Evolutionary conservation across 306 rosid genomes (phyloP), one percentile per base, ranked within the genome.

Genomic region (Cucurbita pepo): DNA sequence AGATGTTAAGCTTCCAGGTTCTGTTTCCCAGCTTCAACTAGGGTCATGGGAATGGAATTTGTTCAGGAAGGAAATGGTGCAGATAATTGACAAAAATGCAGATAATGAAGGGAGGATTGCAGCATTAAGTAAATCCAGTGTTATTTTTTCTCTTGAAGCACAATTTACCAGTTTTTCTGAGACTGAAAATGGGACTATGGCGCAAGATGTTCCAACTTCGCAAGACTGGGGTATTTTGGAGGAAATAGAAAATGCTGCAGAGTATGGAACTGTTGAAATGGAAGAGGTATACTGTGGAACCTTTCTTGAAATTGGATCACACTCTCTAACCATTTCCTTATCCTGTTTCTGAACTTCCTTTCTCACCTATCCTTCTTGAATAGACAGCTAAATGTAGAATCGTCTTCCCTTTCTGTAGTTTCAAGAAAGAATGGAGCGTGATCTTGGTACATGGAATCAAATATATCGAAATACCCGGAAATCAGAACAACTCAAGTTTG

Each of bases 391-490:
- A 80, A 70, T 77, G 34, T 8, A 37, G 57, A 59, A 71, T 48
- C 59, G 45, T 16, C 74, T 82, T 82, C 30, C 30, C 53, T 71
- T 69, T 64, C 75, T 86, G 80, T 81, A 94, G 99, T 76, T 86
- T 77, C 86, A 85, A 67, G 92, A 89, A 81, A 94, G 99, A 80
- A 83, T 73, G 82, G 99, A 87, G 72, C 84, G 83, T 69, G 77
- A 78, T 72, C 70, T 61, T 76, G 97, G 91, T 69, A 77, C 71
- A 43, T 94, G 99, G 99, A 90, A 91, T 83, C 88, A 87, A 13
- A 84, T 94, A 71, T 91, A 94, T 79, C 97, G 95, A 30, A 94
- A 75, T 75, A 95, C 96, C 60, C 84, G 99, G 72, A 94, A 86
- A 82, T 87, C 96, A 64, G 96, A 91, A 86, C 89, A 94, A 72